A percentile compares a stretch with the other conserved stretches of the same genome.
These are phyloP conservation scores for Prorocentrum cordatum DNA, from an alignment of 169 alveolate species.

Conservation along the genomic window DNA sequence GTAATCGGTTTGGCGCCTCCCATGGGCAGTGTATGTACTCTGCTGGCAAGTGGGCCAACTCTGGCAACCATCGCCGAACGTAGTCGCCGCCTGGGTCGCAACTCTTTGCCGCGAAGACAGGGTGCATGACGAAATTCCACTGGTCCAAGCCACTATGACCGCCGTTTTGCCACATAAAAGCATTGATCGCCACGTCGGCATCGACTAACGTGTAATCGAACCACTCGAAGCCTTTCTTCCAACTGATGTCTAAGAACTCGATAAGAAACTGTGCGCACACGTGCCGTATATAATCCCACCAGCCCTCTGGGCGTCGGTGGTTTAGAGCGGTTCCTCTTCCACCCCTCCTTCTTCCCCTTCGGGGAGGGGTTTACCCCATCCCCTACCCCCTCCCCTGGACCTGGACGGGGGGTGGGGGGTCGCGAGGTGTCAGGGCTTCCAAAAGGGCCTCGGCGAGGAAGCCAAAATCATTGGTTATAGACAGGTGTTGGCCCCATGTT, in stretches of 20 bases:
- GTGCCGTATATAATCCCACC: constrained; percentile 58
- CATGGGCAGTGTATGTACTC: constrained; percentile 63
- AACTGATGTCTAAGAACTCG: constrained; percentile 43
- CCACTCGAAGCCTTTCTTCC: constrained; percentile 68
- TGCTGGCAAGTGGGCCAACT: constrained; percentile 15
- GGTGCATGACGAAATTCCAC: constrained; percentile 62
- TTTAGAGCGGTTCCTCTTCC: no score
- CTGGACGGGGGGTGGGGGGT: no score
- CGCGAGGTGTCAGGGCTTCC: no score
- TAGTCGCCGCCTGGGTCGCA: constrained; percentile 19
- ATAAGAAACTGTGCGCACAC: constrained; percentile 53
- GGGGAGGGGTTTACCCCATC: no score
- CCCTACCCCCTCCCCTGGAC: no score
- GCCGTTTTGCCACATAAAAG: constrained; percentile 55
- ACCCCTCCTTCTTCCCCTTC: no score
- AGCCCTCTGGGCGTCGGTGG: no score
- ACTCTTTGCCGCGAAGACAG: constrained; percentile 10
- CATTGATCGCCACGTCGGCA: constrained; percentile 56
- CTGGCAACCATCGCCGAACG: constrained; percentile 55
- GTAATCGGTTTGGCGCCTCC: constrained; percentile 37
- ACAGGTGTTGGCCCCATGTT: no score
- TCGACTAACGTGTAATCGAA: constrained; percentile 53
- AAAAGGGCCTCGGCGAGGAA: no score
- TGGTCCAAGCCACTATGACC: constrained; percentile 34
- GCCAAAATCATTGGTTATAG: no score